Base-by-base conservation (phyloP, 78 protist genomes). In the Polysphondylium violaceum region DNA sequence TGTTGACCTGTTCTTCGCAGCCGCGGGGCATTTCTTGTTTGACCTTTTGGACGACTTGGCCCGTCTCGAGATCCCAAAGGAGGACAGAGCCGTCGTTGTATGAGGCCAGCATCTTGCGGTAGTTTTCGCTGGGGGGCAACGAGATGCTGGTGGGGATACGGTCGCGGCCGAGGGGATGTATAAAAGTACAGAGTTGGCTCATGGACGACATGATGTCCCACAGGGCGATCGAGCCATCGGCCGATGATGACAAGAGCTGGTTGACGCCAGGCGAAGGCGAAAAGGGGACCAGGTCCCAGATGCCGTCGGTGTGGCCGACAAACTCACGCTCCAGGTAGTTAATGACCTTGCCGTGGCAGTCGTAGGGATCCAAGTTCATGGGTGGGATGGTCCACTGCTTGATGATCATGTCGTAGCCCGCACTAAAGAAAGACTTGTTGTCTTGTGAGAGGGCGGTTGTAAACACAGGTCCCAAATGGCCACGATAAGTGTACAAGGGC, bases 331-430 rank as follows among this genome's bases (percentile, higher is more conserved):
- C 72, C 35, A 76, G 38, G 50, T 44, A 71, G 1, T 38, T 16
- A 9, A 38, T 21, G 14, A 77, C 75, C 25, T 38, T 25, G 21
- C 93, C 88, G 35, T 85, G 61, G n/a, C 38, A 19, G 71, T 64
- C 44, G n/a, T 93, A 75, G 1, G 36, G 91, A 33, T 87, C 88
- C n/a, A 63, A 44, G 47, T 78, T 72, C 1, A 50, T 5, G 1
- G 76, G 40, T 19, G 93, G 87, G 0, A 90, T 35, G 16, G 85
- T 17, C 95, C 95, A 93, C 25, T 55, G 40, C 44, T 56, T 63
- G 65, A 93, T 87, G 29, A 90, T 33, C 71, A 25, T 38, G 76
- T 93, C 95, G 25, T 40, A 86, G n/a, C 95, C 95, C 9, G 95
- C 95, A 47, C 60, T 31, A 51, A 68, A 88, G 47, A 67, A 40